Conservation (phyloP, 208 protist genomes). For the Trypanosoma conorhini region DNA sequence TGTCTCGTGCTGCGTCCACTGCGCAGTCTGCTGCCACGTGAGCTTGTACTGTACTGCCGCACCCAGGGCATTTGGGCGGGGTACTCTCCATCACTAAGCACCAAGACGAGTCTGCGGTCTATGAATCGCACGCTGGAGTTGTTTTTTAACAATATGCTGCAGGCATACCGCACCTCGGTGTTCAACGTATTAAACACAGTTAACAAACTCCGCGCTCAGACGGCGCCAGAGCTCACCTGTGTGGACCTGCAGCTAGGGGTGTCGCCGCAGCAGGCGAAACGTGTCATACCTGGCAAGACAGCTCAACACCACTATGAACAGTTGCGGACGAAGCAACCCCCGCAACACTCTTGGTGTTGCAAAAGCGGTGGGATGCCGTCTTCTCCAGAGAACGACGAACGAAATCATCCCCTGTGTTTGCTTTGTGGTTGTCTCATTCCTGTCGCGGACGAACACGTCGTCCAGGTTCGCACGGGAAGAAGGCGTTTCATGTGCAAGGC, state of each 20-base stretch:
- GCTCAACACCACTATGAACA: constrained; percentile 28
- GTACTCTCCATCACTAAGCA: constrained; percentile 64
- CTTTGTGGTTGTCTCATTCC: constrained; percentile 15
- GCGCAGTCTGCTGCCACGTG: constrained; percentile 61
- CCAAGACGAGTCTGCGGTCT: constrained; percentile 44
- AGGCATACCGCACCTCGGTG: constrained; percentile 58
- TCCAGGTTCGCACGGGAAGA: neutral
- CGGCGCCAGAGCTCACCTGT: constrained; percentile 8
- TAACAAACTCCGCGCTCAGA: constrained; percentile 42
- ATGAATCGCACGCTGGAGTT: constrained; percentile 60
- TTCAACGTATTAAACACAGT: constrained; percentile 85
- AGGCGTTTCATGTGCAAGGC: neutral
- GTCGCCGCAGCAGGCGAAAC: constrained; percentile 15
- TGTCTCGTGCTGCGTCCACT: constrained; percentile 60
- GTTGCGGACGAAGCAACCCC: constrained; percentile 7
- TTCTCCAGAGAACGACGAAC: neutral
- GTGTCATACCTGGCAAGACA: constrained; percentile 34
- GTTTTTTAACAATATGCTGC: constrained; percentile 59
- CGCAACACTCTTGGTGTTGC: constrained; percentile 14
- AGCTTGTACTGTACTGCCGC: constrained; percentile 61
- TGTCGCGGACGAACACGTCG: neutral
- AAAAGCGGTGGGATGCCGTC: neutral
- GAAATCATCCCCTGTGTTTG: constrained; percentile 6
- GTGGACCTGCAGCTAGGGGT: constrained; percentile 12
- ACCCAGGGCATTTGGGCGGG: constrained; percentile 40